Base-by-base conservation (phyloP, 1,284 basidiomycete genomes). In the Apiotrichum sp. region DNA sequence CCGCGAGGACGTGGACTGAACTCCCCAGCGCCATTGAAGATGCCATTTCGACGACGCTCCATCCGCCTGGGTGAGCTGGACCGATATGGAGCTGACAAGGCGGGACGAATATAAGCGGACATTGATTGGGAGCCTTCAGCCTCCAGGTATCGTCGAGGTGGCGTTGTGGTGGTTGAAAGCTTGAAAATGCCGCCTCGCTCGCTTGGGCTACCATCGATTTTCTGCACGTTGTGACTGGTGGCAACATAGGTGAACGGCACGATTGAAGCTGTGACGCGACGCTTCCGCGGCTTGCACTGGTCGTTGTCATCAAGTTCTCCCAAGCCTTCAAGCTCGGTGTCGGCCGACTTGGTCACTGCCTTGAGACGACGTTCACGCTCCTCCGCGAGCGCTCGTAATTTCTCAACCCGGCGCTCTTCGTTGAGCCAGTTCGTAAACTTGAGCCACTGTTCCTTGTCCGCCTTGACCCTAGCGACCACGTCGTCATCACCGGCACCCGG, bases 341-440 rank as follows among this genome's bases (percentile, higher is more conserved):
- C 40, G 6, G 40, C 6, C n/a, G 40, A 41, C 33, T 64, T 57
- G 1, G 65, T 60, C 0, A 72, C 65, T 29, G 61, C 59, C 29
- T 53, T 55, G 22, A 74, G 52, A 5, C 66, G 50, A 36, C 62
- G 65, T 9, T 67, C 68, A 14, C 73, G 56, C 49, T 73, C 71
- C 45, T 70, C 71, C n/a, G 60, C 62, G 1, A 70, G 39, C 1
- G 61, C 47, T 1, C 73, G 62, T 7, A 74, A 56, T 48, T 74
- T 74, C 53, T 74, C 73, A 6, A 69, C 56, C 1, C 73, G 58
- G 10, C 73, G 56, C 47, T 74, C 73, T 49, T 69, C 65, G 71
- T 71, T 71, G 29, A 73, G 66, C 73, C 73, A 74, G 52, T 69
- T 71, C 52, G 72, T 69, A n/a, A 65, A 62, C 50, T 59, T 62